Conservation (phyloP, 352 stramenopile species). For the Phytopythium ostracodes region DNA sequence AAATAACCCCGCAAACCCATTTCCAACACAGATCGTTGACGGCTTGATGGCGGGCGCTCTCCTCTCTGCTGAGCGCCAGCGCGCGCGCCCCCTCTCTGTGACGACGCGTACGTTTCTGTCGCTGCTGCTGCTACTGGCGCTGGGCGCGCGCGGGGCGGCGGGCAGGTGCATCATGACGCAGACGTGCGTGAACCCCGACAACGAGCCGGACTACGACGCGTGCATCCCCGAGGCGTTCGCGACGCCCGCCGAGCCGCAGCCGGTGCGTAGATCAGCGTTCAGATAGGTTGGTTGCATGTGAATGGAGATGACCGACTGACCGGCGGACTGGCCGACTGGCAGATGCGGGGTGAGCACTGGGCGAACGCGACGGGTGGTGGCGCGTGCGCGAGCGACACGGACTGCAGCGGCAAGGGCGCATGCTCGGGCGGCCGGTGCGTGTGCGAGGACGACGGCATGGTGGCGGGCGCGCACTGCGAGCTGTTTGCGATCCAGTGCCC, state of each 20-base stretch:
- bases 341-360: constrained; percentile 32
- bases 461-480: constrained; percentile 65
- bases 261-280: too few species aligned
- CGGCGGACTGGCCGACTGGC: not conserved
- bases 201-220: constrained; percentile 60
- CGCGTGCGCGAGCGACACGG: constrained; percentile 35
- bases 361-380: constrained; percentile 66
- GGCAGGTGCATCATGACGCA: constrained; percentile 75
- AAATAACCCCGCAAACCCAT: too few species aligned
- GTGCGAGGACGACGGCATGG: constrained; percentile 62
- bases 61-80: too few species aligned
- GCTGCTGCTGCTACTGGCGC: not conserved
- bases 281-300: too few species aligned
- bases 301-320: too few species aligned
- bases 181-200: constrained; percentile 69
- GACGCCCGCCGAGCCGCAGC: constrained; percentile 26
- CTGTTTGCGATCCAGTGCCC: constrained; percentile 80
- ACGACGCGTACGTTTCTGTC: too few species aligned
- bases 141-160: not conserved
- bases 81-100: too few species aligned
- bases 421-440: constrained; percentile 43
- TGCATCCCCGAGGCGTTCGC: constrained; percentile 70
- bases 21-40: too few species aligned
- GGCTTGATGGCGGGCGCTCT: too few species aligned
- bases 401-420: constrained; percentile 56